phyloP scores from a whole-genome alignment of 2,329 filamentous ascomycete genomes.

The Fusarium anguioides region DNA sequence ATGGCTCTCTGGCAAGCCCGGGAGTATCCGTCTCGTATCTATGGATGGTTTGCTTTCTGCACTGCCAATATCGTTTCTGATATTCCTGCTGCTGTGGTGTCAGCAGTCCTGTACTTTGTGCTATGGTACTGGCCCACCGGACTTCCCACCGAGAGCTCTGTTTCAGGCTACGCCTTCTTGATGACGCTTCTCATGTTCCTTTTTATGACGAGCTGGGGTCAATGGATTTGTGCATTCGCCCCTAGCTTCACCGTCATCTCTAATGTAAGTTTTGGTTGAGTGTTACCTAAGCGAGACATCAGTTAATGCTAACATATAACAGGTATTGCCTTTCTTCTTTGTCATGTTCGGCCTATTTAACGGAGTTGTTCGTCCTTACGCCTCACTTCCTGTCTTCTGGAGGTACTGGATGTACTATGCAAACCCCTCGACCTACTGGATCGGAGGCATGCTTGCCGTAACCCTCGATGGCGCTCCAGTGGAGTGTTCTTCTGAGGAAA shows the following conservation, averaged over 20 bases:
- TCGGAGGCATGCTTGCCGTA: slow-evolving; percentile 36
- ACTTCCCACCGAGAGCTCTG: slow-evolving; percentile 71
- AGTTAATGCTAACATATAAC: slow-evolving; percentile 41
- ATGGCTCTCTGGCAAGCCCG: slow-evolving; percentile 78
- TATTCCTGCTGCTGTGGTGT: slow-evolving; percentile 75
- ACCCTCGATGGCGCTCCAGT: slow-evolving; percentile 46
- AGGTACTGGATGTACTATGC: slow-evolving; percentile 41
- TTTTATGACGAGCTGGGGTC: slow-evolving; percentile 80
- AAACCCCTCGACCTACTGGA: slow-evolving; percentile 40
- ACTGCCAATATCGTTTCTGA: slow-evolving; percentile 79
- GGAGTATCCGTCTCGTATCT: slow-evolving; percentile 79
- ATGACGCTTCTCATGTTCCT: slow-evolving; percentile 83
- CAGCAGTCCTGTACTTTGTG: slow-evolving; percentile 74
- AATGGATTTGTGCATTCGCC: slow-evolving; percentile 87
- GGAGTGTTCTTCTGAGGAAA: slow-evolving; percentile 54
- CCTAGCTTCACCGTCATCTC: slow-evolving; percentile 82
- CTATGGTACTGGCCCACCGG: slow-evolving; percentile 84
- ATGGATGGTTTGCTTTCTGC: slow-evolving; percentile 81
- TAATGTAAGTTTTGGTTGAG: slow-evolving; percentile 59
- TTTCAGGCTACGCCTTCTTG: slow-evolving; percentile 79
- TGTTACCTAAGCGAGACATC: neutral
- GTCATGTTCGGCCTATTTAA: slow-evolving; percentile 82
- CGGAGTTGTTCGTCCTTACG: slow-evolving; percentile 78
- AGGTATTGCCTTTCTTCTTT: slow-evolving; percentile 81
- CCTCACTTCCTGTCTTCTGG: slow-evolving; percentile 74